Base-by-base conservation (phyloP, 2,329 filamentous ascomycete species). In the Setomelanomma holmii region DNA sequence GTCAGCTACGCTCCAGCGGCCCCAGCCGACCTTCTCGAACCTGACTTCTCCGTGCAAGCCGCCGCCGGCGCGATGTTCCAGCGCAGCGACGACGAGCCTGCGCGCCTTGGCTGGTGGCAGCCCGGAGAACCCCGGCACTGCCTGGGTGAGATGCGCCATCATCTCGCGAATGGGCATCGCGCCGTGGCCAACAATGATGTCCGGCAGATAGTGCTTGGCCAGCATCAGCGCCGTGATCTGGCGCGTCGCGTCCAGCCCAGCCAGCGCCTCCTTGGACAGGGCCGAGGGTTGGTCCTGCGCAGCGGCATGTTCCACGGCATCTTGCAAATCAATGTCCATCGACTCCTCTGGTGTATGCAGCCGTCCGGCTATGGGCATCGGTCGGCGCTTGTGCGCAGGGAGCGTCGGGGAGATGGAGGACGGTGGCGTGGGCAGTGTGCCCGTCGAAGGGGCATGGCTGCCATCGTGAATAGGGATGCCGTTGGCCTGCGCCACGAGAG, bases 1-100 rank as follows among this genome's bases (percentile, higher is more conserved):
- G 40, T 62, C 66, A n/a, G 66, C 68, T 16, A 72, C 95, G 75
- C 96, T 90, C 93, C 93, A 99, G 61, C 92, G 87, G 53, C 95
- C 95, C 93, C 93, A 98, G 69, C 93, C 93, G 53, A 97, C 91
- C 81, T 98, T 98, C 75, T 96, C 90, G 71, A 96, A 98, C 70
- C 88, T 83, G 66, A 95, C 88, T 63, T 91, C 87, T 61, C 88
- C 87, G 56, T 87, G 81, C 55, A 84, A 72, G 41, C 81, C 82
- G 49, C 81, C 82, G 40, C 78, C 81, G n/a, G 80, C 80, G 64
- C 90, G 88, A 65, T 90, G 89, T 78, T 98, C 93, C 61, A 98
- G 79, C 54, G 93, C 93, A 53, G 89, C 89, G n/a, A 97, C 93
- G 4, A 98, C 92, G 53, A 98, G 80, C 74, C 93, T 86, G 66